Percentiles rank a stretch among this genome's conserved stretches.
These are phyloP conservation scores for Bullera alba DNA, from an alignment of 768 basidiomycete species.

Conservation along the genomic window DNA sequence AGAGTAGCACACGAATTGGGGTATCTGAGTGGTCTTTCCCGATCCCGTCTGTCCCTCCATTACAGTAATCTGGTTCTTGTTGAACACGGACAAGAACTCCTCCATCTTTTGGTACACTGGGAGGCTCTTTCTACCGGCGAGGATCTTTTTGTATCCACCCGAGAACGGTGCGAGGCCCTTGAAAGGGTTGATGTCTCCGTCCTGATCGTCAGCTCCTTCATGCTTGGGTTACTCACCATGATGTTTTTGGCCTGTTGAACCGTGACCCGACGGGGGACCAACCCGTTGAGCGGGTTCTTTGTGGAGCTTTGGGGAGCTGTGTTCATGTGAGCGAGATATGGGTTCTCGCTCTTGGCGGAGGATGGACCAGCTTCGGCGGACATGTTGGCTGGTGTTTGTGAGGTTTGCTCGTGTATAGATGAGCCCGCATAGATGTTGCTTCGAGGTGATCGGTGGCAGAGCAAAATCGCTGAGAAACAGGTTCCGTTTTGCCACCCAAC, in stretches of 20 bases:
- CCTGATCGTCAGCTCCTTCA: conserved; percentile 49
- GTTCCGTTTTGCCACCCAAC: too few relatives aligned
- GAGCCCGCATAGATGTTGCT: too few relatives aligned
- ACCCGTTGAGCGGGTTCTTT: conserved; percentile 61
- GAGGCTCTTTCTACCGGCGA: conserved; percentile 74
- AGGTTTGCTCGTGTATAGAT: too few relatives aligned
- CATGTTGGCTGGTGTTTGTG: too few relatives aligned
- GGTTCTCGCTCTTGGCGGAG: conserved; percentile 27
- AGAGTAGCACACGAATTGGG: conserved; percentile 89
- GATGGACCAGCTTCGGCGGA: conserved; percentile 7
- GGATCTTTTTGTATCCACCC: conserved; percentile 73
- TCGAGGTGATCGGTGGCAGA: too few relatives aligned
- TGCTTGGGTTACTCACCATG: conserved; percentile 55
- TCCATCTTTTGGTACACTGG: conserved; percentile 90
- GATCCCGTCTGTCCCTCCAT: conserved; percentile 75
- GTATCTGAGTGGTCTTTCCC: conserved; percentile 95
- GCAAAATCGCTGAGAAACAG: too few relatives aligned
- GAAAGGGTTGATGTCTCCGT: conserved; percentile 78
- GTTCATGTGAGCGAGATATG: conserved; percentile 31
- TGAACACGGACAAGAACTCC: conserved; percentile 80
- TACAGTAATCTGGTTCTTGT: conserved; percentile 72
- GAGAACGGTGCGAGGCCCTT: conserved; percentile 66
- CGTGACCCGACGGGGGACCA: conserved; percentile 62
- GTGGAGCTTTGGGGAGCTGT: conserved; percentile 4
- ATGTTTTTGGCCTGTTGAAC: conserved; percentile 61